A percentile compares a stretch with the other conserved stretches of the same genome.
Evolutionary conservation across 2,329 filamentous ascomycete species (phyloP).

Genomic region (Fusarium sambucinum): DNA sequence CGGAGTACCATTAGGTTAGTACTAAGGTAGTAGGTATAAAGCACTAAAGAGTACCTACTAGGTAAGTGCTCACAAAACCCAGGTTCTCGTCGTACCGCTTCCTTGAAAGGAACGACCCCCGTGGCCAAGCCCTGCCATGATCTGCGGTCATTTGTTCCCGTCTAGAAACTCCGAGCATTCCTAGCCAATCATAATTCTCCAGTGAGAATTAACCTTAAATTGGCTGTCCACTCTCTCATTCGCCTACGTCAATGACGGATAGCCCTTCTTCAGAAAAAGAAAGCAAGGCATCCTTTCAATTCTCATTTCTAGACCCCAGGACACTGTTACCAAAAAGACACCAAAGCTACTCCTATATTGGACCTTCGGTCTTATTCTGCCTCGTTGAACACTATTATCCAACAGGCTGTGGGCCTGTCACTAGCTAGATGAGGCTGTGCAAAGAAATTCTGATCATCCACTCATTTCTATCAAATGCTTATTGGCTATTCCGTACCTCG

Average conservation of each 20-base stretch:
- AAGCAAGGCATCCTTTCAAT: not conserved
- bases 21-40: no score
- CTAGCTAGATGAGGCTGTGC: slow-evolving; percentile 45
- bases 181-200: slow-evolving; percentile 22
- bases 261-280: not conserved
- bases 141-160: slow-evolving; percentile 26
- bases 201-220: slow-evolving; percentile 41
- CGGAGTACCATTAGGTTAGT: no score
- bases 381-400: not conserved
- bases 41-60: not conserved
- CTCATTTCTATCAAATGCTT: not conserved
- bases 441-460: not conserved
- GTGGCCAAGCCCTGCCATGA: slow-evolving; percentile 22
- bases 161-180: slow-evolving; percentile 2
- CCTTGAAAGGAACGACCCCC: slow-evolving; percentile 10
- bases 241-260: slow-evolving; percentile 11
- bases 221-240: slow-evolving; percentile 2
- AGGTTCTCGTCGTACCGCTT: not conserved
- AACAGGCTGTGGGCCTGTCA: not conserved
- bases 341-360: not conserved
- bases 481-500: slow-evolving; percentile 29
- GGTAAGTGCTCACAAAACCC: not conserved
- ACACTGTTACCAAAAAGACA: not conserved
- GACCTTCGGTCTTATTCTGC: not conserved
- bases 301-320: not conserved